Conservation (phyloP, 169 alveolate species). For the Eimeria acervulina region DNA sequence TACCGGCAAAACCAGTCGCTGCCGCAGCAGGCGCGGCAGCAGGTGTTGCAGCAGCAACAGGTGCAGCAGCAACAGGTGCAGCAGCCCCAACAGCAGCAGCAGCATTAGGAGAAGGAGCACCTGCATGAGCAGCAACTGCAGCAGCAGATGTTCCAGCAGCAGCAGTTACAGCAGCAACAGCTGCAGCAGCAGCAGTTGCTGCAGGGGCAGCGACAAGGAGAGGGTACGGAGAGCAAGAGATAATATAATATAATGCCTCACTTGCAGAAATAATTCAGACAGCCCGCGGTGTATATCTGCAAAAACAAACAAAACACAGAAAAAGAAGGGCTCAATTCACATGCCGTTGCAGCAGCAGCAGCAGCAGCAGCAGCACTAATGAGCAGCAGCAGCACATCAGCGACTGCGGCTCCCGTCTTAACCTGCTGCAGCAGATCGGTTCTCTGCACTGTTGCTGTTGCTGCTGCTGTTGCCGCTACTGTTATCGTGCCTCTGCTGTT, state of each 20-base stretch:
- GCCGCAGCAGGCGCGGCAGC: neutral
- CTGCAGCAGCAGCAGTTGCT: constrained; percentile 8
- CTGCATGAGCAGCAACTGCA: neutral
- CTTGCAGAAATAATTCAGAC: constrained; percentile 28
- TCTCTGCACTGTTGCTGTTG: too few relatives aligned
- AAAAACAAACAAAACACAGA: neutral
- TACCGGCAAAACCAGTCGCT: neutral
- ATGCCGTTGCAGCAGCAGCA: neutral
- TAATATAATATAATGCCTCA: neutral
- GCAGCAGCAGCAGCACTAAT: neutral
- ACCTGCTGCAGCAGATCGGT: too few relatives aligned
- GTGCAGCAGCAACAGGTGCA: neutral
- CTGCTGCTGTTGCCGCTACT: too few relatives aligned
- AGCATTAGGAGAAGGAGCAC: neutral
- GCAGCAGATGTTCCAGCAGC: neutral
- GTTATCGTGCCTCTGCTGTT: too few relatives aligned
- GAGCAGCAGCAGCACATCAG: neutral
- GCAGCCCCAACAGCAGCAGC: neutral
- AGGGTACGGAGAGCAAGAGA: neutral
- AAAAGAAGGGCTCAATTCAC: neutral
- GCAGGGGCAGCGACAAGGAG: neutral
- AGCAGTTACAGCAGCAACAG: neutral
- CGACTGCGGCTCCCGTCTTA: neutral
- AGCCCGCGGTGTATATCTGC: constrained; percentile 23
- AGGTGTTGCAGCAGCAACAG: neutral